These are phyloP conservation scores for Aspergillus carbonarius DNA, from an alignment of 2,329 filamentous ascomycete species.

Conservation along the genomic window DNA sequence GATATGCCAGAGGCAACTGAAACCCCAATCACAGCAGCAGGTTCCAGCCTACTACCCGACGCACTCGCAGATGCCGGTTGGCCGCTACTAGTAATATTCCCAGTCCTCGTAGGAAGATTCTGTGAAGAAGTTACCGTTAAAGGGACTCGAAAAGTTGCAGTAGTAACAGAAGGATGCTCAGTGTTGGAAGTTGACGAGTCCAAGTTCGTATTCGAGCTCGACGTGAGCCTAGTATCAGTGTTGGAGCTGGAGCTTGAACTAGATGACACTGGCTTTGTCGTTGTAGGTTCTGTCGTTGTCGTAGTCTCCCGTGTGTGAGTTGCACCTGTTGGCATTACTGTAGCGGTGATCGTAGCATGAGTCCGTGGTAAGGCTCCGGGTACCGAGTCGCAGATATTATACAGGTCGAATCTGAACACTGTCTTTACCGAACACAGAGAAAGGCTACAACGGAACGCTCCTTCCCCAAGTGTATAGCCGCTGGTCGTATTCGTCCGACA, in stretches of 20 bases:
- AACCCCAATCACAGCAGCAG: slow-evolving; percentile 36
- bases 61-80: slow-evolving; percentile 7
- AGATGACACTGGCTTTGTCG: background rate
- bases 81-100: slow-evolving; percentile 12
- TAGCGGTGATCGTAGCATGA: slow-evolving; percentile 39
- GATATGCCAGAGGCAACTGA: slow-evolving; percentile 38
- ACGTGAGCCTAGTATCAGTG: background rate
- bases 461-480: slow-evolving; percentile 71
- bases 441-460: slow-evolving; percentile 65
- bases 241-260: background rate
- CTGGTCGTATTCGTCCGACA: slow-evolving; percentile 60
- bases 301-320: background rate
- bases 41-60: slow-evolving; percentile 22
- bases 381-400: slow-evolving; percentile 57
- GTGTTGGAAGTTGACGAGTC: slow-evolving; percentile 1
- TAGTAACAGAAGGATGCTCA: slow-evolving; percentile 5
- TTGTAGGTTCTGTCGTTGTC: background rate
- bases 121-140: slow-evolving; percentile 15
- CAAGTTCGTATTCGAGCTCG: background rate
- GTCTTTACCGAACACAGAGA: slow-evolving; percentile 56
- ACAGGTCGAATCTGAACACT: slow-evolving; percentile 44
- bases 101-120: background rate
- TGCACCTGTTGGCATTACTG: slow-evolving; percentile 22
- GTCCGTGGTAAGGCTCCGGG: slow-evolving; percentile 35
- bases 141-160: slow-evolving; percentile 19